Base-by-base conservation (phyloP, 305 asterid species). In the Rubia peregrina region DNA sequence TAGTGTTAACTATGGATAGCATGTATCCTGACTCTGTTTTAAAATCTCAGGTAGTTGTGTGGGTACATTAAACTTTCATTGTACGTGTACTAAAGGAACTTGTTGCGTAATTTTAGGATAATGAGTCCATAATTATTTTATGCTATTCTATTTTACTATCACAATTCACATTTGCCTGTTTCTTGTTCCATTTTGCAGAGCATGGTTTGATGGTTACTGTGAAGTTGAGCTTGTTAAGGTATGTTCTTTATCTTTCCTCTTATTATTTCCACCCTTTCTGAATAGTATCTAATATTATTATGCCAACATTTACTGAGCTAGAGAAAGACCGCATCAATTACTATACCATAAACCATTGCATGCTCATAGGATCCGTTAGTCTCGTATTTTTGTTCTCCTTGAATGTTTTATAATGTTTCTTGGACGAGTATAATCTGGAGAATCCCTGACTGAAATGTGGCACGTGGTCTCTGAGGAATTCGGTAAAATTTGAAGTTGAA, bases 171-270 rank as follows among this genome's bases (percentile, higher is more conserved):
- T 63, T 51, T 72, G 70, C 66, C 24, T 71, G 41, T 59, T 76
- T n/a, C 8, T 51, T 68, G 65, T 19, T 53, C 70, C 60, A 10
- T 24, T 78, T 71, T 81, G 79, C 96, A 94, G 99, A 74, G 96
- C 96, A 65, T 97, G 91, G 76, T 91, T 94, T 73, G 97, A 94
- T 84, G 99, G 97, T 67, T 94, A 94, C 69, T 89, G 97, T 75
- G 86, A 94, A 82, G 91, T 81, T 67, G 96, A 94, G 81, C 95
- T 91, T 43, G 82, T 91, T 68, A 93, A 93, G 97, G 97, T 91
- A 83, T 73, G 79, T 73, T 46, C 74, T 57, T 1, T 9, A 42
- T 43, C 63, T 57, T 26, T 61, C 53, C 63, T 33, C 19, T 33
- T 7, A 19, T 60, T 2, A 19, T 11, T 33, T 12, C n/a, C 16